Conservation (phyloP, 495 filamentous ascomycete species). For the Penicillium simplicissimum region DNA sequence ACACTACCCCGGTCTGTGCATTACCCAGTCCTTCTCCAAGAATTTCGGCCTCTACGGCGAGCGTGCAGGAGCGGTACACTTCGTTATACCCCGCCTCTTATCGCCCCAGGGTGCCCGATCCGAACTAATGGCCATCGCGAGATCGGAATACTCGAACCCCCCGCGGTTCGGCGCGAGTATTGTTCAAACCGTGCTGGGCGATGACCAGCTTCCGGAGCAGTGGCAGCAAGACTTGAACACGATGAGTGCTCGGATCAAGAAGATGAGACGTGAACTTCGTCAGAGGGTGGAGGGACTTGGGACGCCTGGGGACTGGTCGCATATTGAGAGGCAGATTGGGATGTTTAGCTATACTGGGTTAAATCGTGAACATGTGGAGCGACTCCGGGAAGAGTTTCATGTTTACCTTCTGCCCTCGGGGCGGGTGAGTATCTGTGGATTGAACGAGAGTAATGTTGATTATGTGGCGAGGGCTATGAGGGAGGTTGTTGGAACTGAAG, state of each 20-base stretch:
- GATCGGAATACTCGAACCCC: slow-evolving; percentile 33
- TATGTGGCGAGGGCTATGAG: background rate
- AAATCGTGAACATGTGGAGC: background rate
- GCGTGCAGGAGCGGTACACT: slow-evolving; percentile 37
- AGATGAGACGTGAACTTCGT: slow-evolving; percentile 26
- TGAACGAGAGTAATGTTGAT: slow-evolving; percentile 1
- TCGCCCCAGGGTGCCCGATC: slow-evolving; percentile 14
- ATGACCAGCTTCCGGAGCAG: slow-evolving; percentile 16
- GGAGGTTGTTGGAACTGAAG: background rate
- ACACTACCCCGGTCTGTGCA: background rate
- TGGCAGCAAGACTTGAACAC: slow-evolving; percentile 41
- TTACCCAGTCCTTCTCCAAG: slow-evolving; percentile 43
- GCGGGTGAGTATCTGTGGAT: background rate
- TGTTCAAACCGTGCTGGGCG: slow-evolving; percentile 31
- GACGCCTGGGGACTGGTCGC: slow-evolving; percentile 31
- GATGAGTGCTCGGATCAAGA: slow-evolving; percentile 35
- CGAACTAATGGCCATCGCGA: slow-evolving; percentile 21
- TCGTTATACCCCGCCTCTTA: slow-evolving; percentile 11
- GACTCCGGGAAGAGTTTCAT: background rate
- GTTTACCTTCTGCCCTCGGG: background rate
- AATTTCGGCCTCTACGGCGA: slow-evolving; percentile 48
- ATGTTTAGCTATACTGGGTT: background rate
- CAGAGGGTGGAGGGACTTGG: slow-evolving; percentile 16
- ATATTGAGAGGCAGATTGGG: slow-evolving; percentile 35
- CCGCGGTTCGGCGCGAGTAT: slow-evolving; percentile 37